A percentile compares a stretch with the other conserved stretches of the same genome.
Conservation (phyloP, 2,329 filamentous ascomycete species). For the Hymenoscyphus linearis region DNA sequence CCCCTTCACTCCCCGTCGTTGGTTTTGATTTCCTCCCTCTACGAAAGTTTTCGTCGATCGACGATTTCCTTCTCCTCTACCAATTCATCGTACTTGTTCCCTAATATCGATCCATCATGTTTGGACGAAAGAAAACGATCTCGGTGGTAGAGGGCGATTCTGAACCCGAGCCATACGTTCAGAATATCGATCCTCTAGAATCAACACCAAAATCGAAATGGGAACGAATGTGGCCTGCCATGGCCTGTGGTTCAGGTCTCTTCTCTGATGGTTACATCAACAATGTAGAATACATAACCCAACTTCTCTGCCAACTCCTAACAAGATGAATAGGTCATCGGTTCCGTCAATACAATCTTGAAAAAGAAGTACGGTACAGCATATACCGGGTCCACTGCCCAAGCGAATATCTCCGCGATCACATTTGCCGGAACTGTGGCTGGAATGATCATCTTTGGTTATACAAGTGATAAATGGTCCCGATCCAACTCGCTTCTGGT, state of each 20-base stretch:
- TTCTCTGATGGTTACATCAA: conserved; percentile 93
- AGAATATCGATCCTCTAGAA: conserved; percentile 16
- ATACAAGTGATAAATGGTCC: conserved; percentile 76
- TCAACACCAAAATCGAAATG: conserved; percentile 22
- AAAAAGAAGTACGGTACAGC: conserved; percentile 58
- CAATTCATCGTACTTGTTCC: background rate
- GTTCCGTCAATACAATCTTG: conserved; percentile 77
- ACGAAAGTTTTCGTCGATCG: background rate
- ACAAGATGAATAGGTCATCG: conserved; percentile 60
- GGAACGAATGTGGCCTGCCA: conserved; percentile 49
- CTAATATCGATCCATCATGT: conserved; percentile 7
- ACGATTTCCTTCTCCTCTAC: background rate
- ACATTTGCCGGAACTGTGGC: conserved; percentile 83
- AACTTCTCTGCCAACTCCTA: background rate
- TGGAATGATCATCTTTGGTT: conserved; percentile 76
- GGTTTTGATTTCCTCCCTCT: background rate
- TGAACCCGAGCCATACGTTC: conserved; percentile 1
- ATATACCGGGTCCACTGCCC: conserved; percentile 65
- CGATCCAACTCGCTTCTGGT: conserved; percentile 75
- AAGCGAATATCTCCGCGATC: conserved; percentile 72
- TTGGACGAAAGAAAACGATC: conserved; percentile 13
- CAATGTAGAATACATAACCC: conserved; percentile 48
- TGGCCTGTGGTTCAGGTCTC: conserved; percentile 83
- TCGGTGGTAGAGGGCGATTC: conserved; percentile 1
- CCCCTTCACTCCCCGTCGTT: background rate